These are phyloP conservation scores for Tuber brumale DNA, from an alignment of 495 filamentous ascomycete genomes.

Conservation along the genomic window DNA sequence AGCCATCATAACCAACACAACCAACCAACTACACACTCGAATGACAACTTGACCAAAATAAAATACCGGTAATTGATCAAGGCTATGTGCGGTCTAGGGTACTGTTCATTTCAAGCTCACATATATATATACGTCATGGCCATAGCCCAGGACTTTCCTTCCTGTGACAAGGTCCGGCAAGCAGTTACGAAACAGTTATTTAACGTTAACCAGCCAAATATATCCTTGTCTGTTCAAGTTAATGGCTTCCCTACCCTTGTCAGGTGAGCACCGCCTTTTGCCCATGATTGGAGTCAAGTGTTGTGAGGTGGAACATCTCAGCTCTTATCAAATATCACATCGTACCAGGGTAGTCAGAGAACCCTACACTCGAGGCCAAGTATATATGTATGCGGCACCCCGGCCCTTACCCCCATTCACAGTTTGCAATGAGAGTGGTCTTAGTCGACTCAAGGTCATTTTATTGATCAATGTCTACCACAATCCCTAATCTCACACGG, in stretches of 20 bases:
- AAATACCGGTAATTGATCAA: too few relatives aligned
- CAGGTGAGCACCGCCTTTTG: background rate
- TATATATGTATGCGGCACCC: background rate
- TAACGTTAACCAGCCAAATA: too few relatives aligned
- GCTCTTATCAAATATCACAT: background rate
- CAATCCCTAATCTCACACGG: background rate
- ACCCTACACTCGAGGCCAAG: background rate
- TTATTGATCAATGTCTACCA: background rate
- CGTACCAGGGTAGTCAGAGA: too few relatives aligned
- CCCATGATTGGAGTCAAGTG: background rate
- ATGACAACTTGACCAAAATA: too few relatives aligned
- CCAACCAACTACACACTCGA: too few relatives aligned
- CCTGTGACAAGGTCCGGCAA: too few relatives aligned
- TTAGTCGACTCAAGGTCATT: background rate
- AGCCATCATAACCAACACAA: background rate
- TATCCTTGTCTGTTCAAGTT: too few relatives aligned
- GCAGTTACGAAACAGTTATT: too few relatives aligned
- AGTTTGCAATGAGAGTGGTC: background rate
- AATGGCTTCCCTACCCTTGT: background rate
- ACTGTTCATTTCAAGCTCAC: background rate
- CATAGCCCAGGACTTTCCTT: background rate
- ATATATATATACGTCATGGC: constrained; percentile 15
- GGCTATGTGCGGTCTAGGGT: too few relatives aligned
- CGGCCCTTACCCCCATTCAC: background rate
- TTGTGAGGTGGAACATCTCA: background rate